Percentiles rank a stretch among this genome's conserved stretches.
Conservation (phyloP, 331 rosid species). For the Saraca asoca region DNA sequence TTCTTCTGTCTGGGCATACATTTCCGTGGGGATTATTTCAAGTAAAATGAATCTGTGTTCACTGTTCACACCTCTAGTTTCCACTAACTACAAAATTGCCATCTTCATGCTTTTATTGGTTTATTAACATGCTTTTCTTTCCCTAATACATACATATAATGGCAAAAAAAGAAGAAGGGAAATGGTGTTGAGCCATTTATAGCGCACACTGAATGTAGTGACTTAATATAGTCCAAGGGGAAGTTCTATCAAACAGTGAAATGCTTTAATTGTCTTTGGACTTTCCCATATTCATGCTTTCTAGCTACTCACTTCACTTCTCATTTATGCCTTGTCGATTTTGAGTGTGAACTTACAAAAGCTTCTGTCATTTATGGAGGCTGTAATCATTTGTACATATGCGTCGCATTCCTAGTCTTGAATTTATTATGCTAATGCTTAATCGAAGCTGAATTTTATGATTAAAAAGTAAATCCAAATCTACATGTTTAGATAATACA, state of each 20-base stretch:
- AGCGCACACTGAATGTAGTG: not conserved
- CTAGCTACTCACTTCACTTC: no score
- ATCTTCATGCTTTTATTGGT: slow-evolving; percentile 7
- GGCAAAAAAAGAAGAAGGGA: not conserved
- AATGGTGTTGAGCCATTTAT: not conserved
- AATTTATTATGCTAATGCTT: no score
- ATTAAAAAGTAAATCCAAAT: no score
- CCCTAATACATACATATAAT: not conserved
- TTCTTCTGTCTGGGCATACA: slow-evolving; percentile 52
- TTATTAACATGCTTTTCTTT: not conserved
- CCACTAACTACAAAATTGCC: slow-evolving; percentile 39
- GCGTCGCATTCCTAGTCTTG: no score
- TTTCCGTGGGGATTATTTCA: slow-evolving; percentile 74
- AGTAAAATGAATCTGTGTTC: no score
- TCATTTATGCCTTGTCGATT: no score
- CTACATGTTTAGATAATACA: no score
- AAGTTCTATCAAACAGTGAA: slow-evolving; percentile 13
- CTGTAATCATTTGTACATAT: no score
- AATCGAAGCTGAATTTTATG: no score
- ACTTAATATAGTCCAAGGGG: slow-evolving; percentile 4
- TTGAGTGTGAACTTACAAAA: no score
- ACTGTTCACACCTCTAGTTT: slow-evolving; percentile 36
- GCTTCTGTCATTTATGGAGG: no score
- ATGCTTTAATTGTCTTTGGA: not conserved
- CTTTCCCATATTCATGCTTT: no score